Evolutionary conservation across 225 moss, liverwort and hornwort species (phyloP).

Genomic region (Bryum argenteum): DNA sequence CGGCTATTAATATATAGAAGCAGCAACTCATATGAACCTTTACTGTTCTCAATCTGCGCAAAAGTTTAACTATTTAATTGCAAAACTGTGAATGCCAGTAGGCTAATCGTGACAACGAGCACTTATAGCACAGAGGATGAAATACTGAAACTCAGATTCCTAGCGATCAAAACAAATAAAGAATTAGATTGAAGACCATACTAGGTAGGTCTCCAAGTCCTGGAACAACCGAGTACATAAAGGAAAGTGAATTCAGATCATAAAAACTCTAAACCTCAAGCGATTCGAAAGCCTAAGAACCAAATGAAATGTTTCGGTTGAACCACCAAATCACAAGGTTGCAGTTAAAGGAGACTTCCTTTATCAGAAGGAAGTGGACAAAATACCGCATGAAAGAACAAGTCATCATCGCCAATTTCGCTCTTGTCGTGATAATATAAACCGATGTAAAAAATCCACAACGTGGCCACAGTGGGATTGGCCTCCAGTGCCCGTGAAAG

Average conservation of each 20-base stretch:
- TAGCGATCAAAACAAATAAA: neutral
- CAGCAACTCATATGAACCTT: conserved; percentile 79
- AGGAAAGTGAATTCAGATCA: neutral
- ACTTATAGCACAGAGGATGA: conserved; percentile 13
- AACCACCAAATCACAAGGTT: conserved; percentile 18
- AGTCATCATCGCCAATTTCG: conserved; percentile 68
- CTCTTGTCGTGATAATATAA: conserved; percentile 65
- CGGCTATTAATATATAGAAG: conserved; percentile 78
- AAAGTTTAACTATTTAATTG: conserved; percentile 18
- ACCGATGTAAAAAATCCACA: conserved; percentile 76
- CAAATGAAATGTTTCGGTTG: conserved; percentile 13
- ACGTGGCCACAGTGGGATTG: conserved; percentile 51
- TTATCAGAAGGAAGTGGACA: conserved; percentile 34
- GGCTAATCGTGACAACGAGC: neutral
- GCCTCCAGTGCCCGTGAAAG: conserved; percentile 82
- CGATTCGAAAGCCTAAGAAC: conserved; percentile 19
- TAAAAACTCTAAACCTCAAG: conserved; percentile 14
- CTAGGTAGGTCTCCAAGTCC: neutral
- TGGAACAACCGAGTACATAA: neutral
- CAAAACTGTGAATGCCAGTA: conserved; percentile 8
- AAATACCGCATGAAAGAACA: conserved; percentile 79
- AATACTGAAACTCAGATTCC: neutral
- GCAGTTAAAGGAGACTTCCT: conserved; percentile 36
- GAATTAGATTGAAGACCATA: neutral
- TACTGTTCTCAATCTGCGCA: conserved; percentile 72